Percentiles rank a stretch among this genome's conserved stretches.
Evolutionary conservation across 768 basidiomycete genomes (phyloP).

Genomic region (Panaeolus cyanescens): DNA sequence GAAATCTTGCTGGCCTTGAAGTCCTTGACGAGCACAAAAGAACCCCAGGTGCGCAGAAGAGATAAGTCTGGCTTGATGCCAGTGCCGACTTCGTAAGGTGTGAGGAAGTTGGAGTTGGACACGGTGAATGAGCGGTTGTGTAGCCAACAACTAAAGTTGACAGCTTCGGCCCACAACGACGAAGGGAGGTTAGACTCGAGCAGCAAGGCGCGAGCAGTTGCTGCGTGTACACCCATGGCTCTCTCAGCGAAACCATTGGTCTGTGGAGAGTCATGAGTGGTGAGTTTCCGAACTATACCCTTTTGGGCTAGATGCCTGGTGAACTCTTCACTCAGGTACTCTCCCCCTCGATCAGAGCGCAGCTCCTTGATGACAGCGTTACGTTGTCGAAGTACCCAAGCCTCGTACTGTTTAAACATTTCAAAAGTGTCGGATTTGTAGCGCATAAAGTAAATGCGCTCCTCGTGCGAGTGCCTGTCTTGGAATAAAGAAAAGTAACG

Average conservation of each 20-base stretch:
- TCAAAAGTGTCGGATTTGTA: constrained; percentile 30
- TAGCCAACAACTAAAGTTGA: constrained; percentile 30
- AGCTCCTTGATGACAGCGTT: constrained; percentile 28
- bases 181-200: constrained; percentile 14
- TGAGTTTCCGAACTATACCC: constrained; percentile 4
- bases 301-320: not conserved
- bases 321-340: constrained; percentile 11
- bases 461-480: constrained; percentile 28
- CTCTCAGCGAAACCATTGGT: constrained; percentile 41
- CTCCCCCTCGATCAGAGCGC: constrained; percentile 38
- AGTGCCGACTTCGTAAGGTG: constrained; percentile 23
- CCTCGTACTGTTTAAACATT: constrained; percentile 21
- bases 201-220: constrained; percentile 28
- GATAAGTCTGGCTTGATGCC: constrained; percentile 29
- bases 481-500: constrained; percentile 34
- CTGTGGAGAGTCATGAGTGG: constrained; percentile 19
- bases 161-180: constrained; percentile 38
- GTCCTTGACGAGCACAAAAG: constrained; percentile 26
- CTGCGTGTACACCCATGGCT: constrained; percentile 25
- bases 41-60: constrained; percentile 30
- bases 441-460: constrained; percentile 26
- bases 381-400: constrained; percentile 24
- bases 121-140: constrained; percentile 32
- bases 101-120: constrained; percentile 19
- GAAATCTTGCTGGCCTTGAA: constrained; percentile 24